Evolutionary conservation across 2,329 filamentous ascomycete genomes (phyloP).

Genomic region (Pseudogymnoascus sp.): DNA sequence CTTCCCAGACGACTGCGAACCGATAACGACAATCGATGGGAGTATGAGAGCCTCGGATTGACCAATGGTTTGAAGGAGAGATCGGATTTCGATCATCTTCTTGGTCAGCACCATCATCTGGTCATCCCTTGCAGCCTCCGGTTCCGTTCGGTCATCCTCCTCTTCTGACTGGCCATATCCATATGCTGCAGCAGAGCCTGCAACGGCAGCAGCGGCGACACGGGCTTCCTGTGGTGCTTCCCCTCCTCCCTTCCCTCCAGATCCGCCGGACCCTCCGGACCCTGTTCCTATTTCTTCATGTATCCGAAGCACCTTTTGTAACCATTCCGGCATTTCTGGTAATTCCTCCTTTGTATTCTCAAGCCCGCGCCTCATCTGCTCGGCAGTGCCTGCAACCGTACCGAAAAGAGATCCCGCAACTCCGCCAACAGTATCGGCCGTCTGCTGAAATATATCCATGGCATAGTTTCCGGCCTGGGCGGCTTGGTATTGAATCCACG

Average conservation of each 20-base stretch:
- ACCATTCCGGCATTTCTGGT: constrained; percentile 63
- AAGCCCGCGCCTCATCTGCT: constrained; percentile 75
- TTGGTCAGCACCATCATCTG: constrained; percentile 99
- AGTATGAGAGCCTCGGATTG: constrained; percentile 83
- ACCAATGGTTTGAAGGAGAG: constrained; percentile 81
- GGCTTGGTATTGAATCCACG: constrained; percentile 95
- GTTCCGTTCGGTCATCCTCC: constrained; percentile 53
- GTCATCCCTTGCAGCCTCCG: constrained; percentile 74
- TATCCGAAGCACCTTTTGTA: constrained; percentile 61
- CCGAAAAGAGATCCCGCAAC: constrained; percentile 65
- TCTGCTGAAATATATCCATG: constrained; percentile 65
- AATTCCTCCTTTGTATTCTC: constrained; percentile 72
- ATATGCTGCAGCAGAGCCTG: constrained; percentile 69
- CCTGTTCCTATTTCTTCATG: constrained; percentile 51
- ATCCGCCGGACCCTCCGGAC: constrained; percentile 25
- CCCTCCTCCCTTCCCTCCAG: constrained; percentile 34
- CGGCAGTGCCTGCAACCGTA: constrained; percentile 64
- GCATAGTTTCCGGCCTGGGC: constrained; percentile 73
- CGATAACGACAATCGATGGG: constrained; percentile 97
- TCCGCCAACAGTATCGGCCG: constrained; percentile 61
- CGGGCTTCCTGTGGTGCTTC: constrained; percentile 52
- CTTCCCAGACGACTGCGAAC: constrained; percentile 96
- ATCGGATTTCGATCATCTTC: constrained; percentile 99
- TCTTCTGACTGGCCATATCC: constrained; percentile 65
- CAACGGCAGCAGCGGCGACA: constrained; percentile 56